Base-by-base conservation (phyloP, 1,139 yeast genomes). In the Scheffersomyces titani region DNA sequence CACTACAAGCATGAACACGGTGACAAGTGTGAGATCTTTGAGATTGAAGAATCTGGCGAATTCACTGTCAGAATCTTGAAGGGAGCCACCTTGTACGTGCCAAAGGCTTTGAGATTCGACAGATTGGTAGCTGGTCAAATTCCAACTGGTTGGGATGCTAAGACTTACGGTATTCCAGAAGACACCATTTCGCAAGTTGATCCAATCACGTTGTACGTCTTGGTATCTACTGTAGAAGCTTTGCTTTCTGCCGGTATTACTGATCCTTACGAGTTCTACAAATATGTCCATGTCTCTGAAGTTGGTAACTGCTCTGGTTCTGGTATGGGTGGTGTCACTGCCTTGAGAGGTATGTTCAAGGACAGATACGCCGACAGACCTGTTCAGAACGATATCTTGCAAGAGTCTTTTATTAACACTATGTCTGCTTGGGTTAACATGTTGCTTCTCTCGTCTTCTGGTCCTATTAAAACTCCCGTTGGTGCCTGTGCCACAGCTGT, bases 381-480 rank as follows among this genome's bases (percentile, higher is more conserved):
- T 58, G 97, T 93, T 57, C 99, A 94, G 81, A 94, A 91, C 72
- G 99, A 94, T 77, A 89, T 94, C 66, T 83, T 94, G 68, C 99
- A 93, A 80, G 99, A 94, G 78, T 93, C 99, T 58, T 94, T 94
- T 79, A 92, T 96, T 80, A 94, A 94, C 83, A 94, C 99, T 59
- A 94, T 94, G 98, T 85, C 97, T 65, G 99, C 99, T 62, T 94
- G 99, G 99, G 97, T 94, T 65, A 94, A 94, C 72, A 94, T 94
- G 99, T 85, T 94, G 82, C 83, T 94, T 74, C 82, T 94, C 63
- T 93, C 98, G 22, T 89, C 98, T n/a, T 91, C 98, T 59, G 99
- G 99, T 78, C 99, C 99, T 61, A 92, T 93, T 75, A 93, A 93
- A 85, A 94, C 99, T 40, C 98, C 99, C 56, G 99, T 94, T 59